Percentiles rank a stretch among this genome's conserved stretches.
Conservation (phyloP, 140 eudicot genomes). For the Anethum foeniculum region DNA sequence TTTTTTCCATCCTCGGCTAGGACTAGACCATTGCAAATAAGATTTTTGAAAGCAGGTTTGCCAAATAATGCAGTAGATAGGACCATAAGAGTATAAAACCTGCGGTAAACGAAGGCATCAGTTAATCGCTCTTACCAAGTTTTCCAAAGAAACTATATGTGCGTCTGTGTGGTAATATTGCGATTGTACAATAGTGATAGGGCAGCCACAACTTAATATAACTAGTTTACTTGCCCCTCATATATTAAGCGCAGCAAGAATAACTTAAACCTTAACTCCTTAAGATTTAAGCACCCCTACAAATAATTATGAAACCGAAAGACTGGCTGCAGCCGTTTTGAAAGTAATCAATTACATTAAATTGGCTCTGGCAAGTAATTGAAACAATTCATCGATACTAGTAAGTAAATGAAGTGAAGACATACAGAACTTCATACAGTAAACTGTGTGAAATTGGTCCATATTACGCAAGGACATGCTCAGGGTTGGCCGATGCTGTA, state of each 20-base stretch:
- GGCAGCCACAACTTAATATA: not conserved
- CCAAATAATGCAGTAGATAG: constrained; percentile 82
- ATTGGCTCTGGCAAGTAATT: not conserved
- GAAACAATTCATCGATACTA: not conserved
- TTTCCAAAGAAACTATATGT: not conserved
- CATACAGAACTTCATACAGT: not conserved
- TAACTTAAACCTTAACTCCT: not conserved
- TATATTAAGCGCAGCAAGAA: not conserved
- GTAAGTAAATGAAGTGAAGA: not conserved
- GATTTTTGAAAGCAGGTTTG: constrained; percentile 90
- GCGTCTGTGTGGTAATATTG: not conserved
- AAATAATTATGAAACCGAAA: not conserved
- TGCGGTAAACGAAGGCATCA: constrained; percentile 17
- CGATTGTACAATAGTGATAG: not conserved
- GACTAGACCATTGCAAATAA: constrained; percentile 95
- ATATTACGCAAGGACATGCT: not conserved
- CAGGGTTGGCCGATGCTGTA: not conserved
- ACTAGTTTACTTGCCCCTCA: not conserved
- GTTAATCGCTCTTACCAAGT: not conserved
- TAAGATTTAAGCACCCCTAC: not conserved
- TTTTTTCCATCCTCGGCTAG: constrained; percentile 98
- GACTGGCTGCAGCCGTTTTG: not conserved
- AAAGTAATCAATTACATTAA: not conserved
- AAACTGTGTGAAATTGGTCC: not conserved
- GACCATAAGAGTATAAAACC: constrained; percentile 96